These are phyloP conservation scores for Cadophora luteo-olivacea DNA, from an alignment of 2,329 filamentous ascomycete genomes.

Conservation along the genomic window DNA sequence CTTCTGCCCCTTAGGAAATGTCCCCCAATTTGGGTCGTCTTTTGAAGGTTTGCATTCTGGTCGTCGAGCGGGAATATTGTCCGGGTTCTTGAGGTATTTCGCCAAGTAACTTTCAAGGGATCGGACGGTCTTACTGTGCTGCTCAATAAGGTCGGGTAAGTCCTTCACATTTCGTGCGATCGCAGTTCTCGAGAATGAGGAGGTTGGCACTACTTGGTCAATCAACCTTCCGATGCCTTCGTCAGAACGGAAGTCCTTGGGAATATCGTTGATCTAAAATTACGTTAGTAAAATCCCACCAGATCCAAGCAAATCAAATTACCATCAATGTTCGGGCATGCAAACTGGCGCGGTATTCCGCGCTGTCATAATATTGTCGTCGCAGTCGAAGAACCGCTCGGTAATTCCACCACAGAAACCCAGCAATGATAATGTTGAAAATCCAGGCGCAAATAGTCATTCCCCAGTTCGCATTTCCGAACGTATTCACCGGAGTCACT, in stretches of 20 bases:
- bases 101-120: slow-evolving; percentile 84
- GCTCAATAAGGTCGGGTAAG: slow-evolving; percentile 81
- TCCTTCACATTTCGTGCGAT: slow-evolving; percentile 93
- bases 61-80: slow-evolving; percentile 76
- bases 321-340: slow-evolving; percentile 77
- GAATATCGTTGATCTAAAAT: slow-evolving; percentile 80
- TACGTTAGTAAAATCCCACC: slow-evolving; percentile 29
- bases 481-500: slow-evolving; percentile 66
- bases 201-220: slow-evolving; percentile 78
- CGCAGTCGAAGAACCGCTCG: slow-evolving; percentile 73
- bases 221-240: slow-evolving; percentile 87
- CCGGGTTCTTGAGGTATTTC: slow-evolving; percentile 88
- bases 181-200: slow-evolving; percentile 78
- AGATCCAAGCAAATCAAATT: slow-evolving; percentile 34
- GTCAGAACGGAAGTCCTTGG: slow-evolving; percentile 76
- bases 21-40: slow-evolving; percentile 72
- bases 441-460: slow-evolving; percentile 65
- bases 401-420: slow-evolving; percentile 93
- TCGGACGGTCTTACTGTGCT: slow-evolving; percentile 82
- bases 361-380: slow-evolving; percentile 80
- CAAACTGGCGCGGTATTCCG: slow-evolving; percentile 87
- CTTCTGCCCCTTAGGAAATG: slow-evolving; percentile 72
- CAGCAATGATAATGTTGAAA: slow-evolving; percentile 77
- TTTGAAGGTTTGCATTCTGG: slow-evolving; percentile 83
- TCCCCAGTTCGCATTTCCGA: slow-evolving; percentile 60